A percentile compares a stretch with the other conserved stretches of the same genome.
Conservation (phyloP, 768 basidiomycete species). For the Rhizopogon vinicolor region DNA sequence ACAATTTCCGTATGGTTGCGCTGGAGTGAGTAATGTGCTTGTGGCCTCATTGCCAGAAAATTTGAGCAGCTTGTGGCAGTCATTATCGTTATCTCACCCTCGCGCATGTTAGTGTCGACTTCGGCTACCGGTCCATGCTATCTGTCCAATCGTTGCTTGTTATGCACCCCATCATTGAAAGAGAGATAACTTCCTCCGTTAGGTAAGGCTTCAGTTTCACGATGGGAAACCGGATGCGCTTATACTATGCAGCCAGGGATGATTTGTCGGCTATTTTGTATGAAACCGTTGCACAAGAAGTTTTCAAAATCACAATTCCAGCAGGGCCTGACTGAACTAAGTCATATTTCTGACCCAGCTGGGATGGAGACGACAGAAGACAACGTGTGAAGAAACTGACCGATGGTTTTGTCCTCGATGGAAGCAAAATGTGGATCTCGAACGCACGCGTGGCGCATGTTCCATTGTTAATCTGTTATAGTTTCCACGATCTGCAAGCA, state of each 20-base stretch:
- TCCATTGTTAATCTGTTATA: not conserved
- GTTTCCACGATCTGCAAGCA: slow-evolving; percentile 7
- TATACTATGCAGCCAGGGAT: slow-evolving; percentile 58
- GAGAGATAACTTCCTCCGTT: slow-evolving; percentile 85
- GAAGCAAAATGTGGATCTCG: slow-evolving; percentile 94
- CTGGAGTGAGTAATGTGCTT: slow-evolving; percentile 81
- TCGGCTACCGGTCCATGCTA: slow-evolving; percentile 91
- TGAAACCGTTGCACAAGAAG: slow-evolving; percentile 23
- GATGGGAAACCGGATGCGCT: not conserved
- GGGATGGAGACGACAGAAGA: slow-evolving; percentile 70
- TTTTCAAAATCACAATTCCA: not conserved
- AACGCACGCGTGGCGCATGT: slow-evolving; percentile 87
- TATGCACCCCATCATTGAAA: slow-evolving; percentile 91
- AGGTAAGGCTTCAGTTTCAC: slow-evolving; percentile 36
- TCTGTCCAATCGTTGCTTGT: slow-evolving; percentile 97
- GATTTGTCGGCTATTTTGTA: slow-evolving; percentile 91
- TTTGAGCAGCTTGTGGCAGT: slow-evolving; percentile 26
- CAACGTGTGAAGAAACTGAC: slow-evolving; percentile 77
- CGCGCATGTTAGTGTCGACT: slow-evolving; percentile 66
- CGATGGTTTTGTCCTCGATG: slow-evolving; percentile 82
- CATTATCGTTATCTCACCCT: not conserved
- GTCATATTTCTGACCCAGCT: slow-evolving; percentile 96
- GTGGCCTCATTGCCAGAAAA: slow-evolving; percentile 89
- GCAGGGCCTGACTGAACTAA: slow-evolving; percentile 92
- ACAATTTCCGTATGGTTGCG: slow-evolving; percentile 45